Conservation (phyloP, 129 eudicot species). For the Lactuca sativa region DNA sequence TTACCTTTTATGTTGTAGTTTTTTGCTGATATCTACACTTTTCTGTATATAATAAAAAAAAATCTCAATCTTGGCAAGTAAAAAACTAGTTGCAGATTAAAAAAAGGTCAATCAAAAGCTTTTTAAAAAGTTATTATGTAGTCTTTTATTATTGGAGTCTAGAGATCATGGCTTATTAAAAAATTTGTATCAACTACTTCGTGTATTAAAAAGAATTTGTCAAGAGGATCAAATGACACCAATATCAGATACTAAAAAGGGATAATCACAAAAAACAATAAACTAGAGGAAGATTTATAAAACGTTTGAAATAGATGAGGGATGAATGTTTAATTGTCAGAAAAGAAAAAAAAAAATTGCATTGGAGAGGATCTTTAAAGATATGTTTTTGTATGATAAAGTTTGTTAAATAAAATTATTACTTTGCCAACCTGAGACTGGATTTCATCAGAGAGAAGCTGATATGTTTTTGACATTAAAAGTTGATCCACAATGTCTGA, state of each 20-base stretch:
- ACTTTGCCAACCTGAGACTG: constrained; percentile 56
- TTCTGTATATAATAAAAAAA: constrained; percentile 41
- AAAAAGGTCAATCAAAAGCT: neutral
- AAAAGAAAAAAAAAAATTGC: too few species aligned
- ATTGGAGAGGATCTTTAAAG: too few species aligned
- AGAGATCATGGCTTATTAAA: neutral
- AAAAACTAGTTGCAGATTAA: neutral
- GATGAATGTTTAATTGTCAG: too few species aligned
- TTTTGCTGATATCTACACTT: constrained; percentile 22
- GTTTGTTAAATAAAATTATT: neutral
- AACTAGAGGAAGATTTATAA: too few species aligned
- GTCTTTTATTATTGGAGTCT: neutral
- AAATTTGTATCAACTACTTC: too few species aligned
- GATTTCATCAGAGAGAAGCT: constrained; percentile 36
- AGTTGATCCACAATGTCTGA: constrained; percentile 45
- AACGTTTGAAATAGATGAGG: too few species aligned
- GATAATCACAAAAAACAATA: too few species aligned
- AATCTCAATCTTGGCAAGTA: neutral
- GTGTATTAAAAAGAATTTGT: neutral
- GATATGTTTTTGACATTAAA: constrained; percentile 53
- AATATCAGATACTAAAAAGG: too few species aligned
- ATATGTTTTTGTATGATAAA: too few species aligned
- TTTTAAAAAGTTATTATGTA: too few species aligned
- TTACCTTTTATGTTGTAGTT: constrained; percentile 47
- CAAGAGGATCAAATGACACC: neutral